Evolutionary conservation across 192 early-diverging fungal species (phyloP).

Genomic region (Gryganskiella cystojenkinii): DNA sequence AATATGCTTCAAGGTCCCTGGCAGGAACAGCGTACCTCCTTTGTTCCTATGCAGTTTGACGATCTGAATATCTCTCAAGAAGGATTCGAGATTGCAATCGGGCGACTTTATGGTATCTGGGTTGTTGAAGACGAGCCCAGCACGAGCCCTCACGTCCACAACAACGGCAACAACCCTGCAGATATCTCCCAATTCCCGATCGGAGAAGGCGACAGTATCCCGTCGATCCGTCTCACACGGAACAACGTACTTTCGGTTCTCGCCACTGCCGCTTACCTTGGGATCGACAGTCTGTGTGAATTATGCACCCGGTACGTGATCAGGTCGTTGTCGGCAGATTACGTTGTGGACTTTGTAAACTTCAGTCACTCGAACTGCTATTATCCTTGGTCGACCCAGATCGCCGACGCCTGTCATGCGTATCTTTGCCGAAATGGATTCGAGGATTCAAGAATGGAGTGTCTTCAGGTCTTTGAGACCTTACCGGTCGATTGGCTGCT

Average conservation of each 20-base stretch:
- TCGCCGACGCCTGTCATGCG: conserved; percentile 61
- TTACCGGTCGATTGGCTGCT: conserved; percentile 58
- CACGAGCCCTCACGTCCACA: too few relatives aligned
- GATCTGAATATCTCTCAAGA: conserved; percentile 61
- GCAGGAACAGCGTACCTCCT: conserved; percentile 40
- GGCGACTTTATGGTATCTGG: conserved; percentile 61
- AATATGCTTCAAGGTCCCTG: conserved; percentile 59
- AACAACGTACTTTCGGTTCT: conserved; percentile 57
- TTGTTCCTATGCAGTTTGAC: conserved; percentile 59
- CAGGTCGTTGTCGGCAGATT: conserved; percentile 20
- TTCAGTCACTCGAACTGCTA: conserved; percentile 57
- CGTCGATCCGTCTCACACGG: conserved; percentile 16
- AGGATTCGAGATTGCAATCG: conserved; percentile 63
- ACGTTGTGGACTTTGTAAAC: conserved; percentile 45
- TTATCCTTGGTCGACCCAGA: conserved; percentile 54
- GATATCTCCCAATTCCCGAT: background rate
- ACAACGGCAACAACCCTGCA: background rate
- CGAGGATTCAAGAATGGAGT: conserved; percentile 44
- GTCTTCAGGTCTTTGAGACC: conserved; percentile 35
- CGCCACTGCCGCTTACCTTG: conserved; percentile 60
- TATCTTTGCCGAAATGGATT: conserved; percentile 66
- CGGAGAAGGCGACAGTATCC: background rate
- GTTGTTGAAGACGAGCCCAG: conserved; percentile 12
- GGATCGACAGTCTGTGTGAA: conserved; percentile 57
- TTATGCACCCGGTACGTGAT: conserved; percentile 49